Conservation (phyloP, 257 asterid genomes). For the Cinchona pubescens region DNA sequence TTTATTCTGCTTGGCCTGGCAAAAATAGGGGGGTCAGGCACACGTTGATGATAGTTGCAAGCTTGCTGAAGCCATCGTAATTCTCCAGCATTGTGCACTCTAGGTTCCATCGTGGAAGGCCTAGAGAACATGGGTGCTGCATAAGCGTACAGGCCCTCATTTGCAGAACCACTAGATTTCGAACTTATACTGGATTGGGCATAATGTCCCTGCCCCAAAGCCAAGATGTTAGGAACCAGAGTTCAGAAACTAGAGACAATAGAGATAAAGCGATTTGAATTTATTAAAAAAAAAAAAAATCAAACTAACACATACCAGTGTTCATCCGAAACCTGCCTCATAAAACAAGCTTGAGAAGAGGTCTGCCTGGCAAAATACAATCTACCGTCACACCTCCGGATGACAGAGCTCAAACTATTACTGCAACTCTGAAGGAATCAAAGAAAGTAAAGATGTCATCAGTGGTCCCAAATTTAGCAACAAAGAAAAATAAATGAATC, state of each 20-base stretch:
- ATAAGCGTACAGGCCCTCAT: constrained; percentile 21
- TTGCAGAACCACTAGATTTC: constrained; percentile 30
- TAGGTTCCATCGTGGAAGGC: constrained; percentile 35
- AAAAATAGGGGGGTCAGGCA: constrained; percentile 47
- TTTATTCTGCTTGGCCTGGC: constrained; percentile 43
- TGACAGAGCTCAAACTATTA: constrained; percentile 45
- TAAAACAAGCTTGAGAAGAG: constrained; percentile 55
- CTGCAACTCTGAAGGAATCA: constrained; percentile 52
- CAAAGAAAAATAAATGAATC: background rate
- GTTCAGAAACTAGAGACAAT: background rate
- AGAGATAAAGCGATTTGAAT: background rate
- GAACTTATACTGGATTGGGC: constrained; percentile 30
- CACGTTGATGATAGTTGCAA: constrained; percentile 26
- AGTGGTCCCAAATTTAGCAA: background rate
- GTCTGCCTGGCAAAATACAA: constrained; percentile 67
- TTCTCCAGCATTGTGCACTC: constrained; percentile 22
- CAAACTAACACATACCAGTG: constrained; percentile 34
- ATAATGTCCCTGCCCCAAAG: constrained; percentile 38
- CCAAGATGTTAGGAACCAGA: constrained; percentile 13
- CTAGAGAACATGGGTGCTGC: constrained; percentile 60
- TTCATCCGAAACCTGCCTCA: constrained; percentile 56
- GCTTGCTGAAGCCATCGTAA: constrained; percentile 28
- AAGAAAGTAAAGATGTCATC: constrained; percentile 18
- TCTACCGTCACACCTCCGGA: constrained; percentile 63
- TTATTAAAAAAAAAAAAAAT: background rate